These are phyloP conservation scores for Trifolium fragiferum DNA, from an alignment of 306 rosid species.

Conservation along the genomic window DNA sequence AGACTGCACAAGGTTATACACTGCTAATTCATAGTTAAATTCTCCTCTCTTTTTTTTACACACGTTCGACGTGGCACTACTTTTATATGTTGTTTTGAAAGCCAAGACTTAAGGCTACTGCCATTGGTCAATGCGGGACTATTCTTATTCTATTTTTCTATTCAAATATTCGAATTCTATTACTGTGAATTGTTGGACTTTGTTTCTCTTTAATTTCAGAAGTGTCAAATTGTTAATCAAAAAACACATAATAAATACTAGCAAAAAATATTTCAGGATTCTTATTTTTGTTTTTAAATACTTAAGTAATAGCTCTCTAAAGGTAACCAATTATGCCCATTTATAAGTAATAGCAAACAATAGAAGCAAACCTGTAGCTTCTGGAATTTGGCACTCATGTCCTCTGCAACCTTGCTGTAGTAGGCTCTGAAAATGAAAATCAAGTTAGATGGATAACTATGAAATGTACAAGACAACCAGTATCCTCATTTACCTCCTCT, in stretches of 20 bases:
- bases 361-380: conserved; percentile 65
- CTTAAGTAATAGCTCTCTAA: too few relatives aligned
- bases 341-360: conserved; percentile 7
- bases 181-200: not conserved
- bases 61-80: not conserved
- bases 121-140: not conserved
- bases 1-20: not conserved
- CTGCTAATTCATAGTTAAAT: not conserved
- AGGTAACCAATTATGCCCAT: conserved; percentile 11
- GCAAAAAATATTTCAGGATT: not conserved
- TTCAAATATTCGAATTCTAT: not conserved
- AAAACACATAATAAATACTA: not conserved
- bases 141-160: not conserved
- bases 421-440: conserved; percentile 56
- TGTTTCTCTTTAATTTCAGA: not conserved
- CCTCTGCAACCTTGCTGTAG: conserved; percentile 59
- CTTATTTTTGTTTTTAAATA: not conserved
- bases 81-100: too few relatives aligned
- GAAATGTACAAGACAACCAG: conserved; percentile 19
- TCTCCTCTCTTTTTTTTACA: not conserved
- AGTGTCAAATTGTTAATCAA: too few relatives aligned
- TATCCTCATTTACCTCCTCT: conserved; percentile 70
- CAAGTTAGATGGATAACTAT: conserved; percentile 37
- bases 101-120: too few relatives aligned
- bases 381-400: conserved; percentile 59